Evolutionary conservation across 2,329 filamentous ascomycete genomes (phyloP), one percentile per base, ranked within the genome.

Genomic region (Ascochyta rabiei): DNA sequence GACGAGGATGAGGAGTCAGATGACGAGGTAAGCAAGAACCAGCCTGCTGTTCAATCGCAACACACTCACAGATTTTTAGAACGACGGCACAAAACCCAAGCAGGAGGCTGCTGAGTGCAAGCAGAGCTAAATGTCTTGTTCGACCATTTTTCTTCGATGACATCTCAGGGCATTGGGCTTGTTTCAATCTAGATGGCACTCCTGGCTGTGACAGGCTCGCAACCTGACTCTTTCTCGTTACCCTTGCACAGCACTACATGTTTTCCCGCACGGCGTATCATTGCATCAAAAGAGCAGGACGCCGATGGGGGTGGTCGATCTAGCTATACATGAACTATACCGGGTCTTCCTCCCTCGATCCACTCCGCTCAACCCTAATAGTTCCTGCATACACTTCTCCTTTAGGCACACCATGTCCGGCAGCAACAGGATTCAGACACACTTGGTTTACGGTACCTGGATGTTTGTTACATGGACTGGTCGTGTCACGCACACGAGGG

Each of bases 1-100:
- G 86, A 95, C 48, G 91, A 96, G 54, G 92, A 96, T 52, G 75
- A 77, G 39, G 75, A 77, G 58, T 75, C 74, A 47, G 75, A 77
- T 53, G 75, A 77, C 34, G 75, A 77, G 63, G 75, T 76, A 68
- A 50, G 68, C 46, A 45, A 4, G 16, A 10, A 8, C 13, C 24
- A 33, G 15, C 3, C 9, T 6, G 2, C 13, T 10, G 28, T 10
- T 12, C n/a, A 12, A 44, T 21, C 43, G 6, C 5, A 23, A 9
- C 7, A 16, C 26, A 38, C 62, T 72, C 58, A 71, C 56, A 34
- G 4, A 7, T 18, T 2, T 3, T 6, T 42, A 77, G 74, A 73
- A 73, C 49, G 75, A 76, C 44, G 73, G 72, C 64, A 72, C 74
- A 69, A 76, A 76, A 74, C 74, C 75, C 24, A 77, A 77, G 72